Base-by-base conservation (phyloP, 371 early-diverging fungal species). In the Conidiobolus incongruus region DNA sequence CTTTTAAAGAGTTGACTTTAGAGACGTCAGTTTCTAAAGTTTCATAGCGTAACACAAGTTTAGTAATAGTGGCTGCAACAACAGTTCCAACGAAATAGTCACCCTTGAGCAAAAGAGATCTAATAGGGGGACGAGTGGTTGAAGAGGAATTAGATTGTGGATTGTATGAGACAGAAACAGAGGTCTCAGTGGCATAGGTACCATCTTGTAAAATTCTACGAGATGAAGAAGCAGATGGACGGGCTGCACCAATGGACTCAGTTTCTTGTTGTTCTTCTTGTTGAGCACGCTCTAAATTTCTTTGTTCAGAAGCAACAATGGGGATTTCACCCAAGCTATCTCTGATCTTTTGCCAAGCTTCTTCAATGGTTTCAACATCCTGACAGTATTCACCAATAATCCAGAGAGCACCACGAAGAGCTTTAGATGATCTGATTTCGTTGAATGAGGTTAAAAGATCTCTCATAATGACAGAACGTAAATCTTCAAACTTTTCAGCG, bases 341-440 rank as follows among this genome's bases (percentile, higher is more conserved):
- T 37, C 84, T 76, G 36, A 95, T 81, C 44, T 74, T 70, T 45
- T 72, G 65, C 77, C 88, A 76, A 28, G 84, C 76, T 5, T 63
- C 66, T 52, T 87, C 86, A 51, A 92, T 87, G 48, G 80, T 82
- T 56, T 65, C 52, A 6, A 48, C 51, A 42, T 68, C 71, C 48
- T 71, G 56, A 40, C 84, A 76, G 55, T 90, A 91, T 63, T 91
- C 93, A 41, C 91, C 89, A 47, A 99, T 67, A 49, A 97, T 86
- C 87, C 93, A 91, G 44, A 99, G 73, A 13, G 90, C 94, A 26
- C 91, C 89, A 46, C 98, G 79, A 58, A 94, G 76, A 5, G 95
- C 95, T 56, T 92, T 78, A 48, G 93, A 88, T 2, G 84, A 80
- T 57, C 85, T 88, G 64, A 98, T 79, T 36, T 89, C 86, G 35